phyloP scores from a whole-genome alignment of 768 basidiomycete genomes.

The Lactarius deliciosus region DNA sequence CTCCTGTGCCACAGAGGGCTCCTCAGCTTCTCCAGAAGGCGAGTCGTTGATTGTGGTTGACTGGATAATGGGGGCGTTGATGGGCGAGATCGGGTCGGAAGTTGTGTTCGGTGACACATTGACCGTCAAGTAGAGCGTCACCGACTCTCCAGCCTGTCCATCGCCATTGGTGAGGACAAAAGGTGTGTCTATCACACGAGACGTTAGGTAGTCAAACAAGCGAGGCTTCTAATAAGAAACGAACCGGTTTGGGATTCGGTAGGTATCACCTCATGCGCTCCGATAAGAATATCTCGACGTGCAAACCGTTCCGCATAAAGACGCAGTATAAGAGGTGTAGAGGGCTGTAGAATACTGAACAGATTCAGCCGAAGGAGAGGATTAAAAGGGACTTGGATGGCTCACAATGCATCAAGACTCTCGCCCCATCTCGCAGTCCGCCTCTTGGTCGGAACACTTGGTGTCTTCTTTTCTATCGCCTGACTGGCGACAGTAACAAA shows the following conservation, averaged over 20 bases:
- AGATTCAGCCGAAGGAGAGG: not conserved
- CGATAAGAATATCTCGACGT: not conserved
- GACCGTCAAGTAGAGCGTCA: not conserved
- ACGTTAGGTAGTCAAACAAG: not conserved
- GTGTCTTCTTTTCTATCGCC: too few relatives aligned
- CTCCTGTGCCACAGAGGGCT: too few relatives aligned
- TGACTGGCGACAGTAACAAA: too few relatives aligned
- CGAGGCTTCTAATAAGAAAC: not conserved
- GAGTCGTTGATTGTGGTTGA: not conserved
- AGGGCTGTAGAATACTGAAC: not conserved
- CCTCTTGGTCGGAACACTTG: not conserved
- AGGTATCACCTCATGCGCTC: not conserved
- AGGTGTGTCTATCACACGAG: too few relatives aligned
- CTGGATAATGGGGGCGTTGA: not conserved
- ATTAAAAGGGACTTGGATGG: not conserved
- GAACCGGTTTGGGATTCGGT: not conserved
- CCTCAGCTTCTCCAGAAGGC: too few relatives aligned
- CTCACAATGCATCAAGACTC: not conserved
- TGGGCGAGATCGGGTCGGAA: too few relatives aligned
- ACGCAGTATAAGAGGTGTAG: not conserved
- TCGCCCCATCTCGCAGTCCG: not conserved
- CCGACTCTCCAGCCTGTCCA: not conserved
- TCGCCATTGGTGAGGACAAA: not conserved
- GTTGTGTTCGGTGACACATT: not conserved
- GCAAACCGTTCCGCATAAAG: not conserved